phyloP scores from a whole-genome alignment of 805 yeast species.

The Saccharomycopsis vini region DNA sequence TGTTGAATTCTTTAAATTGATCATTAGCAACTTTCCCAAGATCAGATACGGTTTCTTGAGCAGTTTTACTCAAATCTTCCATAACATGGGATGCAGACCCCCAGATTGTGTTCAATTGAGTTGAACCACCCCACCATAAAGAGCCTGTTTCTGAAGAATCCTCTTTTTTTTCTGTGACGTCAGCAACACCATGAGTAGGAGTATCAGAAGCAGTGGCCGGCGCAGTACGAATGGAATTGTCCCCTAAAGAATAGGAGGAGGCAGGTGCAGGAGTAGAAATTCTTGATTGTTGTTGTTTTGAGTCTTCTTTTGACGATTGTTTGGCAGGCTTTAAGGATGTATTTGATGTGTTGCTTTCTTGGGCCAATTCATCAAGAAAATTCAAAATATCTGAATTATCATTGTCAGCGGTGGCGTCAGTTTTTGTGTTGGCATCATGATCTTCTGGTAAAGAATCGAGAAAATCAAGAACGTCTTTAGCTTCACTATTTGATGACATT shows the following conservation, averaged over 20 bases:
- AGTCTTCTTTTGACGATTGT: constrained; percentile 2
- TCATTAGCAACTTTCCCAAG: constrained; percentile 15
- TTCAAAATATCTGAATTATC: constrained; percentile 33
- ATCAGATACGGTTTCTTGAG: constrained; percentile 14
- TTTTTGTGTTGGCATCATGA: constrained; percentile 29
- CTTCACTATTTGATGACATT: constrained; percentile 28
- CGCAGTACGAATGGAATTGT: too few relatives aligned
- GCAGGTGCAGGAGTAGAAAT: not conserved
- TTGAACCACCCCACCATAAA: constrained; percentile 68
- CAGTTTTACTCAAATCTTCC: constrained; percentile 19
- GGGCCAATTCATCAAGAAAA: constrained; percentile 59
- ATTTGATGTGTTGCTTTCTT: constrained; percentile 38
- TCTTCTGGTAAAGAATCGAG: constrained; percentile 70
- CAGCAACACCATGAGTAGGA: not conserved
- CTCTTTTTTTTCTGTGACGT: constrained; percentile 16
- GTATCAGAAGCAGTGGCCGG: not conserved
- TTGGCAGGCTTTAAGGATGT: constrained; percentile 24
- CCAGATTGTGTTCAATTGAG: constrained; percentile 64
- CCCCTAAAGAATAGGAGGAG: too few relatives aligned
- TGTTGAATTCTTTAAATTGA: constrained; percentile 6
- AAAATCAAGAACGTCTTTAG: constrained; percentile 72
- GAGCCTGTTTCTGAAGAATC: constrained; percentile 35
- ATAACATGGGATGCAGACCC: constrained; percentile 44
- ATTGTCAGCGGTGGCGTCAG: constrained; percentile 35
- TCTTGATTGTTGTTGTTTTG: too few relatives aligned